phyloP scores from a whole-genome alignment of 306 rosid genomes.

The Morella rubra region DNA sequence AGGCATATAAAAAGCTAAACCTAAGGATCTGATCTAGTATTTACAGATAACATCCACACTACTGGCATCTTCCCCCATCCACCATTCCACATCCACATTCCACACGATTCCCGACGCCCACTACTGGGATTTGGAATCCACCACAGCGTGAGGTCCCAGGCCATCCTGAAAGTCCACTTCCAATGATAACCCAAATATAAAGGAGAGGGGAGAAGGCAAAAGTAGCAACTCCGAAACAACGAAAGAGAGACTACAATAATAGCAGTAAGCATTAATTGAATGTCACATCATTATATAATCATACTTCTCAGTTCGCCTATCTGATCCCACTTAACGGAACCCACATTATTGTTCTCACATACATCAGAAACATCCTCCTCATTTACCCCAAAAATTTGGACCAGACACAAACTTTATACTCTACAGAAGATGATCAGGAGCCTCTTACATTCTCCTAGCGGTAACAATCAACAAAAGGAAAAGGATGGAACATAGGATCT shows the following conservation, averaged over 20 bases:
- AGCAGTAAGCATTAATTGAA: conserved; percentile 18
- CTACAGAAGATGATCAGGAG: background rate
- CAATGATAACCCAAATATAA: background rate
- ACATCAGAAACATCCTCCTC: conserved; percentile 45
- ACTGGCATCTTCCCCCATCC: background rate
- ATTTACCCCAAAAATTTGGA: conserved; percentile 57
- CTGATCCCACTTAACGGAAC: conserved; percentile 35
- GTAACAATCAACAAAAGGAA: conserved; percentile 25
- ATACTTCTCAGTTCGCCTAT: conserved; percentile 28
- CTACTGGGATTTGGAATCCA: conserved; percentile 23
- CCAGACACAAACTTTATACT: conserved; percentile 17
- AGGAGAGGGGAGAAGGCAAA: too few relatives aligned
- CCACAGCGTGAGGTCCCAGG: background rate
- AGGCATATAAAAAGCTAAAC: background rate
- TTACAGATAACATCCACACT: background rate
- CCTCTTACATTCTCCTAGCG: background rate
- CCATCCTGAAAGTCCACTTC: background rate
- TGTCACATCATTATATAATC: conserved; percentile 35
- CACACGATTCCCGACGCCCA: conserved; percentile 19
- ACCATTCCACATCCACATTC: background rate
- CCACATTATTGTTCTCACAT: conserved; percentile 38
- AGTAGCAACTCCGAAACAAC: background rate
- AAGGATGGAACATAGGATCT: conserved; percentile 36
- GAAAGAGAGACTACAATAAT: background rate
- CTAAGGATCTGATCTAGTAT: background rate